Conservation (phyloP, 177 flowering plant genomes). For the Vitis hybrid region DNA sequence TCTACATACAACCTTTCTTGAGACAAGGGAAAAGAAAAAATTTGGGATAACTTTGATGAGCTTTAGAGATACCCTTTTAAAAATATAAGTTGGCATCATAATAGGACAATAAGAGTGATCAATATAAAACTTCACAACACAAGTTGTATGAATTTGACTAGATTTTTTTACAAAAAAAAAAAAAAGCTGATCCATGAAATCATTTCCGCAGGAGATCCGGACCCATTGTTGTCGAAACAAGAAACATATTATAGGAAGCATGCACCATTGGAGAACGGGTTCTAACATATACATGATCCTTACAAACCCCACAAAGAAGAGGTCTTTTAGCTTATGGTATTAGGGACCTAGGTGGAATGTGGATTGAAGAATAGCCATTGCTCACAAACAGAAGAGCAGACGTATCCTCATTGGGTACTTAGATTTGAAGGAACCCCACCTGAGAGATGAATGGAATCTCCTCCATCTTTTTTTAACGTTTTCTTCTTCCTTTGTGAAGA, state of each 20-base stretch:
- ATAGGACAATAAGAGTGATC: neutral
- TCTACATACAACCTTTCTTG: conserved; percentile 23
- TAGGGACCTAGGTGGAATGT: neutral
- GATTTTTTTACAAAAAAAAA: conserved; percentile 10
- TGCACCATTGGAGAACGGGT: conserved; percentile 4
- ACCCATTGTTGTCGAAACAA: conserved; percentile 20
- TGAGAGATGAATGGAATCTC: conserved; percentile 15
- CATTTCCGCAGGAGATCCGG: no score
- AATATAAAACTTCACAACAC: conserved; percentile 6
- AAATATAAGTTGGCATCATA: conserved; percentile 10
- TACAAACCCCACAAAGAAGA: conserved; percentile 4
- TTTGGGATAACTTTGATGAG: neutral
- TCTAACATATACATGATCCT: neutral
- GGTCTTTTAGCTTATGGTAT: neutral
- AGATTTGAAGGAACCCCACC: conserved; percentile 44
- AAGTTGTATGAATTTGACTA: conserved; percentile 7
- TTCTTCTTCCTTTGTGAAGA: neutral
- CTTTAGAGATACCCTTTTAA: neutral
- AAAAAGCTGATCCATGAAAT: conserved; percentile 9
- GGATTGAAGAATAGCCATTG: conserved; percentile 12
- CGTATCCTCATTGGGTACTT: conserved; percentile 31
- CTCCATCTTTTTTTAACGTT: neutral
- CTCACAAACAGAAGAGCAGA: conserved; percentile 18
- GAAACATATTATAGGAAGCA: conserved; percentile 10
- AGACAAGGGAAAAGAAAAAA: conserved; percentile 12